Evolutionary conservation across 805 yeast species (phyloP).

Genomic region (Schwanniomyces vanrijiae): DNA sequence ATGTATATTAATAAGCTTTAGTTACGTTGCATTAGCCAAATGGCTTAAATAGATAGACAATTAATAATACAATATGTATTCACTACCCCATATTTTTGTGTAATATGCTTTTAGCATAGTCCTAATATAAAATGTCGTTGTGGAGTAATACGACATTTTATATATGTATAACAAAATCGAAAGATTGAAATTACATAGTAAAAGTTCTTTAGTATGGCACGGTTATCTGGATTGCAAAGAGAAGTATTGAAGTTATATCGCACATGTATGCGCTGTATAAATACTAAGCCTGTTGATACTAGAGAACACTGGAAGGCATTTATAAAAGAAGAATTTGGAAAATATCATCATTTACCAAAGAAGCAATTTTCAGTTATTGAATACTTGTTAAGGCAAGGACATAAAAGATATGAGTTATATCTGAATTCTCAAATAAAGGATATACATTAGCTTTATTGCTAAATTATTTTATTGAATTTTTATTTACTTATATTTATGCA

Average conservation of each 20-base stretch:
- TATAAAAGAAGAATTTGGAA: constrained; percentile 62
- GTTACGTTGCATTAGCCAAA: not conserved
- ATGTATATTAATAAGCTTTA: not conserved
- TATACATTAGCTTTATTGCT: constrained; percentile 32
- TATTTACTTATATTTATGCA: not conserved
- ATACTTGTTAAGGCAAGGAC: constrained; percentile 76
- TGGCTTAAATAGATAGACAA: not conserved
- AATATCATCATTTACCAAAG: constrained; percentile 57
- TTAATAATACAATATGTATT: not conserved
- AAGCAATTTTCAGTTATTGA: constrained; percentile 86
- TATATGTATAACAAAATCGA: not conserved
- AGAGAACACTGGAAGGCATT: constrained; percentile 44
- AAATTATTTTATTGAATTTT: not conserved
- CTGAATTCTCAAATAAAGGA: constrained; percentile 71
- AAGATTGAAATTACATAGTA: not conserved
- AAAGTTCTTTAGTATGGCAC: constrained; percentile 22
- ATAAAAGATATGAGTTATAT: constrained; percentile 68
- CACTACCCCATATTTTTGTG: not conserved
- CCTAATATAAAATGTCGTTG: not conserved
- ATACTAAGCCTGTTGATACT: constrained; percentile 48
- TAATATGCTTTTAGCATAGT: not conserved
- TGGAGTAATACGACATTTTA: not conserved
- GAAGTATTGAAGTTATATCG: constrained; percentile 53
- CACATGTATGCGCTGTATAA: constrained; percentile 43
- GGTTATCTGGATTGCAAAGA: constrained; percentile 44